These are phyloP conservation scores for Exophiala lecanii-corni DNA, from an alignment of 2,329 filamentous ascomycete genomes.

Conservation along the genomic window DNA sequence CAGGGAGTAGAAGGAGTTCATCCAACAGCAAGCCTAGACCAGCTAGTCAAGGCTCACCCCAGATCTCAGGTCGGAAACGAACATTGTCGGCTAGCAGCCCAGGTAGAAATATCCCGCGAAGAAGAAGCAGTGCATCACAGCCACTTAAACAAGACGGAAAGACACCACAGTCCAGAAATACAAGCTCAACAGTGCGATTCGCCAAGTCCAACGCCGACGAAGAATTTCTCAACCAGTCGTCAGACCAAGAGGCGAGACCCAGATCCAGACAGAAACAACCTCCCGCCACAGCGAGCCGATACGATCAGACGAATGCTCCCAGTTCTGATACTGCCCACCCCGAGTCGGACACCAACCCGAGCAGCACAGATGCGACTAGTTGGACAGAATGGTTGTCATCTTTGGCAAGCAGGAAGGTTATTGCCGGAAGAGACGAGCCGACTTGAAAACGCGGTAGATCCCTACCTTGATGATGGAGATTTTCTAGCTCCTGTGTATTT, in stretches of 20 bases:
- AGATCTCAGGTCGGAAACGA: neutral
- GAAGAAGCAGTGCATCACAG: slow-evolving; percentile 13
- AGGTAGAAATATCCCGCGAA: slow-evolving; percentile 1
- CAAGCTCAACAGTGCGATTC: slow-evolving; percentile 18
- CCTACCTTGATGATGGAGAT: too few species aligned
- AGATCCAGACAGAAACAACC: slow-evolving; percentile 2
- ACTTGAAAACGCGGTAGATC: too few species aligned
- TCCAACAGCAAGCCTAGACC: slow-evolving; percentile 2
- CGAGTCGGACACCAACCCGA: too few species aligned
- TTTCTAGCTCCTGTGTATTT: too few species aligned
- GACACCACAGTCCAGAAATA: neutral
- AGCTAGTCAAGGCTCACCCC: neutral
- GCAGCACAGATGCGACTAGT: too few species aligned
- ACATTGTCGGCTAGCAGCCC: neutral
- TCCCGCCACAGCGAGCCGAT: slow-evolving; percentile 10
- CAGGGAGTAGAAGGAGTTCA: slow-evolving; percentile 11
- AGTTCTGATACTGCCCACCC: too few species aligned
- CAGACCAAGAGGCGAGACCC: slow-evolving; percentile 2
- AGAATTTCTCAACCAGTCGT: neutral
- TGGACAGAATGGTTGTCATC: too few species aligned
- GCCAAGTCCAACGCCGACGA: slow-evolving; percentile 2
- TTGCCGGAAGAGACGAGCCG: too few species aligned
- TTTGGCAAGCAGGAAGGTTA: too few species aligned
- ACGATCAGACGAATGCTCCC: slow-evolving; percentile 12
- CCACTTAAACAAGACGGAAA: neutral